Conservation (phyloP, 2,329 filamentous ascomycete species). For the Pseudocercospora fuligena region DNA sequence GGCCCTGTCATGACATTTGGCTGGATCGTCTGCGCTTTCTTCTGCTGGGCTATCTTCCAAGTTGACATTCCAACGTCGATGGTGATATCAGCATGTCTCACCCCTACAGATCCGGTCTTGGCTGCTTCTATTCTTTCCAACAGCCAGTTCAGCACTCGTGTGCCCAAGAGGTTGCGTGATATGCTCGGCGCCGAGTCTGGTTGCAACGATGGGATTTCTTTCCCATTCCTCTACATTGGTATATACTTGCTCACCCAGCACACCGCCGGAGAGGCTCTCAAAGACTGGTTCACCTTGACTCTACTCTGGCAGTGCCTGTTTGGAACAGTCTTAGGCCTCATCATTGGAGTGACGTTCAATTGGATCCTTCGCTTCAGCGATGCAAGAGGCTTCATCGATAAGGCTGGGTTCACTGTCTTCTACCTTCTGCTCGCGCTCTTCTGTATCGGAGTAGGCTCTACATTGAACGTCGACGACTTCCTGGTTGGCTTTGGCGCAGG, state of each 20-base stretch:
- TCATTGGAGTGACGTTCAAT: conserved; percentile 56
- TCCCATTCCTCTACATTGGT: conserved; percentile 62
- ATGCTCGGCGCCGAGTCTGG: conserved; percentile 60
- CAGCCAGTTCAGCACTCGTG: conserved; percentile 57
- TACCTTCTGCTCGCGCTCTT: conserved; percentile 61
- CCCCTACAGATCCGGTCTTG: conserved; percentile 62
- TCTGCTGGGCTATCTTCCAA: conserved; percentile 54
- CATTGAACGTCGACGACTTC: conserved; percentile 61
- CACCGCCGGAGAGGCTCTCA: conserved; percentile 48
- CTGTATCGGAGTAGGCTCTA: conserved; percentile 56
- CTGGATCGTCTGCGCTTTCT: conserved; percentile 54
- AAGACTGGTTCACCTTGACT: conserved; percentile 59
- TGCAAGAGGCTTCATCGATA: conserved; percentile 51
- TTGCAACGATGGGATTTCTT: conserved; percentile 61
- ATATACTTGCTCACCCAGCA: conserved; percentile 51
- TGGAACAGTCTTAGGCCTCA: conserved; percentile 53
- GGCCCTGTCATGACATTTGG: conserved; percentile 59
- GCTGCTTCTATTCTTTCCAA: conserved; percentile 60
- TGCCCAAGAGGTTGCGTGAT: conserved; percentile 58
- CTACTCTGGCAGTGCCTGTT: conserved; percentile 61
- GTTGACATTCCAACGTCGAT: conserved; percentile 53
- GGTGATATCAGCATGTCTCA: conserved; percentile 60
- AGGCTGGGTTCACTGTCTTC: conserved; percentile 58
- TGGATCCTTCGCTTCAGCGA: conserved; percentile 55
- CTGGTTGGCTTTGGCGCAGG: conserved; percentile 62